Conservation (phyloP, 2,329 filamentous ascomycete genomes). For the Aspergillus fijiensis region DNA sequence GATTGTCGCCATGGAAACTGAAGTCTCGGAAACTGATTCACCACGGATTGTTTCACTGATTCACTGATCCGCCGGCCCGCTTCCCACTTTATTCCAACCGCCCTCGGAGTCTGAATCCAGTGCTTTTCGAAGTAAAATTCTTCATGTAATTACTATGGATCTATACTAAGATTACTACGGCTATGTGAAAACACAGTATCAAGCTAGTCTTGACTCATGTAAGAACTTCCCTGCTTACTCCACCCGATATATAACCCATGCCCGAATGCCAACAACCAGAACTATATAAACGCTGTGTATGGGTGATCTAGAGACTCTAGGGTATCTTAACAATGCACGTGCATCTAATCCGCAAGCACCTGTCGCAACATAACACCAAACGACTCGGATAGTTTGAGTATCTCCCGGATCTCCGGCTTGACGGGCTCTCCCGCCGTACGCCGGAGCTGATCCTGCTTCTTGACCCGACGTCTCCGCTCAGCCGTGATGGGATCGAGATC, state of each 20-base stretch:
- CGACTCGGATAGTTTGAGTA: conserved; percentile 74
- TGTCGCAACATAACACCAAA: conserved; percentile 80
- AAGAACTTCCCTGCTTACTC: conserved; percentile 5
- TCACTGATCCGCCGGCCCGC: background rate
- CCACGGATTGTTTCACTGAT: no score
- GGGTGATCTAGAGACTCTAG: conserved; percentile 11
- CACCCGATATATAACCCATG: conserved; percentile 1
- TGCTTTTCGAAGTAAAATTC: no score
- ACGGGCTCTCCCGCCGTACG: conserved; percentile 78
- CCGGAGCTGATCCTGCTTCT: conserved; percentile 75
- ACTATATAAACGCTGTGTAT: conserved; percentile 6
- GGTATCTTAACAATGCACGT: conserved; percentile 18
- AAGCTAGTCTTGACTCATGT: conserved; percentile 6
- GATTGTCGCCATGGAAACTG: conserved; percentile 27
- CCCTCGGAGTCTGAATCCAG: background rate
- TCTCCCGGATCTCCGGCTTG: conserved; percentile 76
- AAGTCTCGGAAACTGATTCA: background rate
- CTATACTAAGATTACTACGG: no score
- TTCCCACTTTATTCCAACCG: background rate
- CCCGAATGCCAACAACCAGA: background rate
- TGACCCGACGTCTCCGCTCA: conserved; percentile 74
- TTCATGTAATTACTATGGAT: no score
- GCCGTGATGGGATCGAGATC: conserved; percentile 83
- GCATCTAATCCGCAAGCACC: conserved; percentile 69
- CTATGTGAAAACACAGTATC: background rate